Evolutionary conservation across 1,284 basidiomycete species (phyloP).

Genomic region (Violaceomyces palustris): DNA sequence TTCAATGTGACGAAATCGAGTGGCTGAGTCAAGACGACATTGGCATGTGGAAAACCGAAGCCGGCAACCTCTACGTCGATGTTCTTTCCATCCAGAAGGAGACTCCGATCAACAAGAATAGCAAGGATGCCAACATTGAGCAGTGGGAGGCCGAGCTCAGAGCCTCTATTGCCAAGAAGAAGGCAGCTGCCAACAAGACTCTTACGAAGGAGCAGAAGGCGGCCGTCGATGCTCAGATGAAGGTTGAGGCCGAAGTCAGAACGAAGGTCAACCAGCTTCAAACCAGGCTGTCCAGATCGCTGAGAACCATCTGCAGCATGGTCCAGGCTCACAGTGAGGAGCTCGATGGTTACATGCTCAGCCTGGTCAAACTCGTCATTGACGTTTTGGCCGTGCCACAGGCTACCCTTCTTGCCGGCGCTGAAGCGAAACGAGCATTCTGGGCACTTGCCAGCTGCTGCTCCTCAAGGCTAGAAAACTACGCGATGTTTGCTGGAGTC

Average conservation of each 20-base stretch:
- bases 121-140: conserved; percentile 44
- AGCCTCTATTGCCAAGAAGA: conserved; percentile 48
- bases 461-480: conserved; percentile 30
- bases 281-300: conserved; percentile 17
- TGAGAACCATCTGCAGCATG: conserved; percentile 28
- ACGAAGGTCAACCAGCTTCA: conserved; percentile 31
- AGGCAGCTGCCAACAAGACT: conserved; percentile 38
- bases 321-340: conserved; percentile 31
- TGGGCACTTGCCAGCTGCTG: conserved; percentile 35
- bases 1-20: conserved; percentile 26
- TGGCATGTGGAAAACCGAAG: conserved; percentile 44
- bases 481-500: conserved; percentile 31
- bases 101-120: conserved; percentile 16
- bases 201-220: conserved; percentile 46
- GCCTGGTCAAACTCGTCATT: conserved; percentile 26
- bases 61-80: conserved; percentile 40
- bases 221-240: conserved; percentile 43
- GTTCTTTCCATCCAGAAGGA: conserved; percentile 37
- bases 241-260: conserved; percentile 36
- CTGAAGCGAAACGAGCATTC: conserved; percentile 23
- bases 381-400: conserved; percentile 18
- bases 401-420: conserved; percentile 21
- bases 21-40: conserved; percentile 37
- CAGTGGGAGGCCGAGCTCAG: conserved; percentile 51
- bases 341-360: conserved; percentile 30